Conservation (phyloP, 129 eudicot genomes). For the Pseudognaphalium luteoalbum region DNA sequence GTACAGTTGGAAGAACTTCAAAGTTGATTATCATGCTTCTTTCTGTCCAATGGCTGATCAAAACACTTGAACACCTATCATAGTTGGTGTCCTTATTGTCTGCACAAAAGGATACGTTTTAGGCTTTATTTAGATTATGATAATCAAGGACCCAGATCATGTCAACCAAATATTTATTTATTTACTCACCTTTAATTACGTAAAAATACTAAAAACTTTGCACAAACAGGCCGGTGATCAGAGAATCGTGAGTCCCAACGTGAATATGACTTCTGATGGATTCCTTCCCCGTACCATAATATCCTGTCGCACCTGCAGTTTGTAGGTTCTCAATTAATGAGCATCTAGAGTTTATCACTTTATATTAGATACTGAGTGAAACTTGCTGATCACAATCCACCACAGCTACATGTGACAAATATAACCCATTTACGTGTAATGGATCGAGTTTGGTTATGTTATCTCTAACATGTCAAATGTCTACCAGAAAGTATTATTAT, state of each 20-base stretch:
- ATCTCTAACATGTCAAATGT: slow-evolving; percentile 11
- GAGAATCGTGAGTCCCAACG: slow-evolving; percentile 69
- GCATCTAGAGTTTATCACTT: neutral
- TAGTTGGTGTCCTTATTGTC: slow-evolving; percentile 19
- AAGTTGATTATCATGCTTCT: slow-evolving; percentile 25
- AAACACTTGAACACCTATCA: slow-evolving; percentile 15
- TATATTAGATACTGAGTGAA: neutral
- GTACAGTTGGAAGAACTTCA: slow-evolving; percentile 26
- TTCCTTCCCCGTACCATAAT: slow-evolving; percentile 66
- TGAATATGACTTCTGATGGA: slow-evolving; percentile 53
- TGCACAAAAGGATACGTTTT: slow-evolving; percentile 18
- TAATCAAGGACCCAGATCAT: neutral
- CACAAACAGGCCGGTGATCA: slow-evolving; percentile 74
- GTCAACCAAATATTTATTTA: neutral
- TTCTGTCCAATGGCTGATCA: slow-evolving; percentile 21
- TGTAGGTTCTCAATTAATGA: slow-evolving; percentile 13
- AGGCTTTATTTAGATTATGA: slow-evolving; percentile 8
- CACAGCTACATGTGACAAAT: neutral
- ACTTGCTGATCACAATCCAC: neutral
- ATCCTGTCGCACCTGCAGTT: slow-evolving; percentile 79
- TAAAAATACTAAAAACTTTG: slow-evolving; percentile 47
- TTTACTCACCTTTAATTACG: slow-evolving; percentile 27
- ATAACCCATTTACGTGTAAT: neutral
- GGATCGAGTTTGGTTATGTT: neutral
- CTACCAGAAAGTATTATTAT: too few relatives aligned